These are phyloP conservation scores for Salmacisia buchloeana DNA, from an alignment of 1,284 basidiomycete genomes.

Conservation along the genomic window DNA sequence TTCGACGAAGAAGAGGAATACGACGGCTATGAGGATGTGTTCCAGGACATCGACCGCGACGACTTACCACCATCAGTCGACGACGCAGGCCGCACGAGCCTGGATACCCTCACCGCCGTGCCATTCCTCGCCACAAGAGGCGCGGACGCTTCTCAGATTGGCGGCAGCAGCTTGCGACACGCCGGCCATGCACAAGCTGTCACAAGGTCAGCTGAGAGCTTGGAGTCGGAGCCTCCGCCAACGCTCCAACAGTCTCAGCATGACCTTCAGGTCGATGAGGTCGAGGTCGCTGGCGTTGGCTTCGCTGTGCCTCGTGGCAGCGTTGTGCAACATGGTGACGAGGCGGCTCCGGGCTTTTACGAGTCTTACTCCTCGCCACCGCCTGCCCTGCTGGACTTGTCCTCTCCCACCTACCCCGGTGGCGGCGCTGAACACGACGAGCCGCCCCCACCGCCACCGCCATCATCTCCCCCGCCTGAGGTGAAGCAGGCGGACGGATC, in stretches of 20 bases:
- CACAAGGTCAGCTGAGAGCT: background rate
- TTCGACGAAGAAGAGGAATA: constrained; percentile 17
- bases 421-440: background rate
- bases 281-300: constrained; percentile 41
- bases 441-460: background rate
- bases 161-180: background rate
- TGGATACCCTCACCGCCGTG: background rate
- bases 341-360: background rate
- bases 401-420: background rate
- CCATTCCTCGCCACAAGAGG: background rate
- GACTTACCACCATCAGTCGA: background rate
- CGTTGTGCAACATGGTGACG: background rate
- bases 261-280: constrained; percentile 36
- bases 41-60: constrained; percentile 6
- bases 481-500: no score
- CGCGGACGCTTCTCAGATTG: background rate
- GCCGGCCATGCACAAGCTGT: background rate
- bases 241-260: constrained; percentile 31
- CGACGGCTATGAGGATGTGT: constrained; percentile 23
- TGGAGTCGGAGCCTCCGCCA: constrained; percentile 26
- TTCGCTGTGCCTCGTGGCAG: constrained; percentile 24
- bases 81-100: background rate
- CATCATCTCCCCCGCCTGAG: no score
- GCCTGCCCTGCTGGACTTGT: background rate
- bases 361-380: constrained; percentile 1